Conservation (phyloP, 768 basidiomycete species). For the Tulasnella sp. region DNA sequence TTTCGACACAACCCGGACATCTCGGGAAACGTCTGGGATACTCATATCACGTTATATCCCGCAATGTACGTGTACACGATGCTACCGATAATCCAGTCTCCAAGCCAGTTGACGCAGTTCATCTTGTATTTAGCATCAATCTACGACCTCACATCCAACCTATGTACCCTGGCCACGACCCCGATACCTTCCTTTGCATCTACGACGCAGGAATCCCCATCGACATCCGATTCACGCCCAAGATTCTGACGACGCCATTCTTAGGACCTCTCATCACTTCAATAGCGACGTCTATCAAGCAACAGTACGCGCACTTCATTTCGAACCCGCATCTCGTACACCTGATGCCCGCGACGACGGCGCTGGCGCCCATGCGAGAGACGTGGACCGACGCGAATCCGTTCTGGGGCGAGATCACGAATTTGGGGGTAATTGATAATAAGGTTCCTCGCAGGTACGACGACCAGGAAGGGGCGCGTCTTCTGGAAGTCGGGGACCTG, state of each 20-base stretch:
- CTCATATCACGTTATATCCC: neutral
- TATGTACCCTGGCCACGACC: conserved; percentile 5
- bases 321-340: neutral
- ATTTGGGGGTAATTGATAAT: neutral
- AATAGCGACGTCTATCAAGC: neutral
- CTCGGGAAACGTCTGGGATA: neutral
- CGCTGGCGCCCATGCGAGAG: neutral
- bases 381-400: neutral
- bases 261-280: neutral
- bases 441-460: neutral
- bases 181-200: neutral
- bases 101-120: neutral
- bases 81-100: neutral
- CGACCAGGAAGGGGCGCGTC: neutral
- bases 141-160: neutral
- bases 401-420: conserved; percentile 10
- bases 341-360: neutral
- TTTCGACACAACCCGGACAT: neutral
- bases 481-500: neutral
- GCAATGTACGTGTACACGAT: neutral
- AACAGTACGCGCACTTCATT: neutral
- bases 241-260: neutral
- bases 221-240: neutral
- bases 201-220: conserved; percentile 4
- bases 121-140: neutral